Evolutionary conservation across 805 yeast species (phyloP).

Genomic region (Zygosaccharomyces rouxii): DNA sequence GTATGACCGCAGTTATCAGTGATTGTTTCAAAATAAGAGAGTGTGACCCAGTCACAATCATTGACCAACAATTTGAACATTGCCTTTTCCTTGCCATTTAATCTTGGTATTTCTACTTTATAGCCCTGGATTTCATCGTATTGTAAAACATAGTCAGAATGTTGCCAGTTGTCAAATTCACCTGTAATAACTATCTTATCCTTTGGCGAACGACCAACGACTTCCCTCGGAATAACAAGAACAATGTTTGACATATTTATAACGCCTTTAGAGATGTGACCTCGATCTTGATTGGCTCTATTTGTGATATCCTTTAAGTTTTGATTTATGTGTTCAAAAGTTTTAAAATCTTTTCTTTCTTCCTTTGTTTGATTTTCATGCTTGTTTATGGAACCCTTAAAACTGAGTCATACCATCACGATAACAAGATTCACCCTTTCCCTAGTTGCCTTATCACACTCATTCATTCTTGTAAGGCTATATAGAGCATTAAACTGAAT

Average conservation of each 20-base stretch:
- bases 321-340: neutral
- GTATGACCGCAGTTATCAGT: constrained; percentile 23
- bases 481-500: constrained; percentile 49
- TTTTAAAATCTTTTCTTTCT: constrained; percentile 1
- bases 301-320: neutral
- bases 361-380: constrained; percentile 7
- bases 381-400: neutral
- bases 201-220: constrained; percentile 13
- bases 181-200: constrained; percentile 29
- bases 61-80: constrained; percentile 26
- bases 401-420: neutral
- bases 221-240: constrained; percentile 16
- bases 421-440: neutral
- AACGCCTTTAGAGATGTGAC: neutral
- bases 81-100: constrained; percentile 11
- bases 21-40: constrained; percentile 23
- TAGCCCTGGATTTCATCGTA: constrained; percentile 16
- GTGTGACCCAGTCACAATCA: constrained; percentile 26
- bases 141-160: constrained; percentile 16
- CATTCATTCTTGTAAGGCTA: constrained; percentile 17
- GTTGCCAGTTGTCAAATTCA: constrained; percentile 31
- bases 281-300: neutral
- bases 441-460: neutral
- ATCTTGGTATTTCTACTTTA: constrained; percentile 18
- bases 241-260: constrained; percentile 11